A percentile compares a stretch with the other conserved stretches of the same genome.
These are phyloP conservation scores for Pythium aristosporum DNA, from an alignment of 352 stramenopile species.

Conservation along the genomic window DNA sequence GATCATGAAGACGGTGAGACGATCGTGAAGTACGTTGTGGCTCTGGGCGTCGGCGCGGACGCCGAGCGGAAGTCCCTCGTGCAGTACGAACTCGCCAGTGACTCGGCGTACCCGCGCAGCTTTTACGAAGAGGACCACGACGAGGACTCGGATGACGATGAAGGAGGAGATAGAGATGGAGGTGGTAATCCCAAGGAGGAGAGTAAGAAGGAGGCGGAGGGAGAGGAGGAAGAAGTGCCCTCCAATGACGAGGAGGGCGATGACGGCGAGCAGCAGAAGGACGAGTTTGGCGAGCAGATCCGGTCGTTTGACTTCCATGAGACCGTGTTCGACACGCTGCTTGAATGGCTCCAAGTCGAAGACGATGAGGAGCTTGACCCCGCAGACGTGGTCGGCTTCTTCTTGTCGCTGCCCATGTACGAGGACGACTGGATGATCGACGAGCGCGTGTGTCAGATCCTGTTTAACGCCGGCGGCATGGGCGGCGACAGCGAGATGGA, in stretches of 20 bases:
- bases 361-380: conserved; percentile 53
- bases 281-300: conserved; percentile 54
- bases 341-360: conserved; percentile 49
- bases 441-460: conserved; percentile 73
- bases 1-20: conserved; percentile 35
- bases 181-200: neutral
- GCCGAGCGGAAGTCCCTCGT: conserved; percentile 46
- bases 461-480: conserved; percentile 42
- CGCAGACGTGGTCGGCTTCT: conserved; percentile 64
- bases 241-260: conserved; percentile 12
- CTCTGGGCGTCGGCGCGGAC: conserved; percentile 40
- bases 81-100: conserved; percentile 54
- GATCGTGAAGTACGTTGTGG: conserved; percentile 45
- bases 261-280: conserved; percentile 15
- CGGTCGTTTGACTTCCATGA: conserved; percentile 61
- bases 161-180: neutral
- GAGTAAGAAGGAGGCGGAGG: neutral
- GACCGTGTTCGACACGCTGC: conserved; percentile 42
- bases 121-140: conserved; percentile 65
- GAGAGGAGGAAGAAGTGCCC: conserved; percentile 24
- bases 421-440: conserved; percentile 82
- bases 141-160: conserved; percentile 29
- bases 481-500: conserved; percentile 30
- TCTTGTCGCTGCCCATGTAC: conserved; percentile 60
- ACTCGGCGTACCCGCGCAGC: conserved; percentile 59